phyloP scores from a whole-genome alignment of 1,284 basidiomycete genomes.

The Malassezia equina region DNA sequence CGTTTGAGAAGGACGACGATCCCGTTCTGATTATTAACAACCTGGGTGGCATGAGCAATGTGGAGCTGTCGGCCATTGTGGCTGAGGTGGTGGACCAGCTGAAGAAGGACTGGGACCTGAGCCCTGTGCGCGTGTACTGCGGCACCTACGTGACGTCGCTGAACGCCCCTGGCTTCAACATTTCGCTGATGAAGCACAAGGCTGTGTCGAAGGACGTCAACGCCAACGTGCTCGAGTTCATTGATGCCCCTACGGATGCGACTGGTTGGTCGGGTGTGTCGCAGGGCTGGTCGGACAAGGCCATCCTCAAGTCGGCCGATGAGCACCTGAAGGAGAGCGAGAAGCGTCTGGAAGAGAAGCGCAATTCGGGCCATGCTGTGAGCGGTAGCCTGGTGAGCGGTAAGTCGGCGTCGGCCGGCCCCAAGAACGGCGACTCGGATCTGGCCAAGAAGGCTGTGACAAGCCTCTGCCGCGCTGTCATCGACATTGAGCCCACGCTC shows the following conservation, averaged over 20 bases:
- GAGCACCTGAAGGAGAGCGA: conserved; percentile 33
- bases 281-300: conserved; percentile 37
- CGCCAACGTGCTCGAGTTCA: conserved; percentile 47
- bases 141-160: conserved; percentile 52
- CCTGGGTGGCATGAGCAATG: conserved; percentile 54
- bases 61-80: conserved; percentile 55
- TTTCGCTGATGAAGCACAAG: conserved; percentile 51
- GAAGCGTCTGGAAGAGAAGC: conserved; percentile 28
- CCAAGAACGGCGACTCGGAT: conserved; percentile 31
- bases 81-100: conserved; percentile 51
- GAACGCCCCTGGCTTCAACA: conserved; percentile 52
- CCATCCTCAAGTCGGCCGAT: conserved; percentile 15
- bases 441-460: conserved; percentile 42
- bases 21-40: conserved; percentile 54
- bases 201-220: conserved; percentile 45
- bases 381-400: conserved; percentile 30
- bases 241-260: conserved; percentile 51
- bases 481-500: conserved; percentile 50
- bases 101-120: conserved; percentile 41
- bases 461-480: conserved; percentile 47
- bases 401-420: conserved; percentile 26
- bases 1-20: conserved; percentile 51
- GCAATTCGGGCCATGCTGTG: conserved; percentile 36
- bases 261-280: conserved; percentile 50
- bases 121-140: conserved; percentile 49